Evolutionary conservation across 768 basidiomycete species (phyloP), one percentile per base, ranked within the genome.

Genomic region (Exsudoporus frostii): DNA sequence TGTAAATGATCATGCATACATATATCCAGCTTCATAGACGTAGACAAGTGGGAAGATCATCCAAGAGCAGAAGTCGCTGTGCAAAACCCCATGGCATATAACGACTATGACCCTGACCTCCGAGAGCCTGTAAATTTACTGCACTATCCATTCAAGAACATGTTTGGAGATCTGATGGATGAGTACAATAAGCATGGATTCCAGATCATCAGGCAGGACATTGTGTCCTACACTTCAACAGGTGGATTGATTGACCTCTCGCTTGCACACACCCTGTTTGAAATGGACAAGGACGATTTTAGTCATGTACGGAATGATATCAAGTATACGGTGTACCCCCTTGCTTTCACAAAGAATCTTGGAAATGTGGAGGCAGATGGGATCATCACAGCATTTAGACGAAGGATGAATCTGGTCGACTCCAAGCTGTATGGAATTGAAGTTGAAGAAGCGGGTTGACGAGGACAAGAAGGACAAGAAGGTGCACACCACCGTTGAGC

Each of bases 221-320:
- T 53, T 1, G 1, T 9, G 1, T 19, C 29, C 1, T 6, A 39
- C 7, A 1, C 1, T 0, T 14, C 39, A 0, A 53, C 45, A 0
- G 38, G 51, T 1, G n/a, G n/a, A 3, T 5, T 48, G 3, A 7
- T 53, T 7, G 45, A 53, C n/a, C 45, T 53, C 0, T 53, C 45
- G 0, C 24, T 47, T 0, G 32, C 39, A 4, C 51, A 53, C 19
- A 41, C 32, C 0, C 39, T 53, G 1, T 53, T 53, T 1, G 32
- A 48, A 3, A 24, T 37, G 0, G 24, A 41, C 0, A 25, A 15
- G 0, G 51, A 53, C 14, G 51, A 48, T 1, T 47, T 27, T 2
- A 19, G 45, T 0, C 45, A 53, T 5, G 51, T 47, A 0, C 24
- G 13, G 6, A 25, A 25, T 25, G 25, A 25, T 6, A 25, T 25